Evolutionary conservation across 129 eudicot species (phyloP).

Genomic region (Pittosporum tobira): DNA sequence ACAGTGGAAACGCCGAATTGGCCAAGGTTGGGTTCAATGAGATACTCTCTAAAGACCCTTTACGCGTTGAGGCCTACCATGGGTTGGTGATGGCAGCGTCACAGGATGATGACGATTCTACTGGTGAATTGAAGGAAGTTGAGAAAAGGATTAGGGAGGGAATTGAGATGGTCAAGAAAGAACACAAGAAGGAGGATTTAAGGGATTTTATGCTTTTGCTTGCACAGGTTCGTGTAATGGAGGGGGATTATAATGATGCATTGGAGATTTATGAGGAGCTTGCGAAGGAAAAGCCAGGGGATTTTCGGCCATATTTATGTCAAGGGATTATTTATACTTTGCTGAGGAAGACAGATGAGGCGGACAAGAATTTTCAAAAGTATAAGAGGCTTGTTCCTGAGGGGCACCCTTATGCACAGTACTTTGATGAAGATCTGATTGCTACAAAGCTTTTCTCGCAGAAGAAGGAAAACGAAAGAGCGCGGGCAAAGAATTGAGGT

Average conservation of each 20-base stretch:
- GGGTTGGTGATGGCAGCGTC: slow-evolving; percentile 75
- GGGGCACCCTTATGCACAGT: slow-evolving; percentile 69
- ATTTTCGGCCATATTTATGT: slow-evolving; percentile 88
- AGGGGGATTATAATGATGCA: slow-evolving; percentile 58
- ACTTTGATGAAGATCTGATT: slow-evolving; percentile 71
- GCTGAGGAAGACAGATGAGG: slow-evolving; percentile 64
- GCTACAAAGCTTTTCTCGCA: slow-evolving; percentile 69
- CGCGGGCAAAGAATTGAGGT: slow-evolving; percentile 28
- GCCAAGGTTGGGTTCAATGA: slow-evolving; percentile 57
- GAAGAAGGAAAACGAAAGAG: slow-evolving; percentile 65
- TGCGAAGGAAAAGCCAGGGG: slow-evolving; percentile 70
- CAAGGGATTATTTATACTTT: slow-evolving; percentile 82
- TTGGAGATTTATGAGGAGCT: slow-evolving; percentile 66
- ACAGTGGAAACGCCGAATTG: slow-evolving; percentile 33
- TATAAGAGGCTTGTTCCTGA: slow-evolving; percentile 80
- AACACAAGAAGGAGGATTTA: slow-evolving; percentile 39
- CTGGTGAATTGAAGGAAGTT: slow-evolving; percentile 28
- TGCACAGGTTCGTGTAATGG: slow-evolving; percentile 71
- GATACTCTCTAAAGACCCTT: slow-evolving; percentile 50
- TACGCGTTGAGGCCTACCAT: slow-evolving; percentile 69
- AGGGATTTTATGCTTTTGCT: slow-evolving; percentile 82
- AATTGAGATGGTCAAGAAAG: slow-evolving; percentile 36
- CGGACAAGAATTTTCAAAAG: slow-evolving; percentile 64
- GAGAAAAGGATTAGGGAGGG: slow-evolving; percentile 46
- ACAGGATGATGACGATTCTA: slow-evolving; percentile 35